These are phyloP conservation scores for Epichloe scottii DNA, from an alignment of 2,329 filamentous ascomycete species.

Conservation along the genomic window DNA sequence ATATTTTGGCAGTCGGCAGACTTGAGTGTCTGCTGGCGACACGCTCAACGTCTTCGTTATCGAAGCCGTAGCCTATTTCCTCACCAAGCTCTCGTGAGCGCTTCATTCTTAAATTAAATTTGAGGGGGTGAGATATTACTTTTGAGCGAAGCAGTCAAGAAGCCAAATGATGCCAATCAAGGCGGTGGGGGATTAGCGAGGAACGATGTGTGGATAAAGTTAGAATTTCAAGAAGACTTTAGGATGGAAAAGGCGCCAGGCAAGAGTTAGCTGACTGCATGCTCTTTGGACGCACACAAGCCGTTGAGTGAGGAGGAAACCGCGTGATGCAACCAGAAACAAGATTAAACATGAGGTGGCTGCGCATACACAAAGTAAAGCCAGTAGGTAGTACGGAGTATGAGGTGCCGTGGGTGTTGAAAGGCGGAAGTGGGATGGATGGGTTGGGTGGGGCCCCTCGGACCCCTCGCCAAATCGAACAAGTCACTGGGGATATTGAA, in stretches of 20 bases:
- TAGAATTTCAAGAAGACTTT: background rate
- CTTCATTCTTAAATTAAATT: constrained; percentile 35
- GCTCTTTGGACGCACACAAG: background rate
- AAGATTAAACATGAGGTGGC: background rate
- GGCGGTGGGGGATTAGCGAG: background rate
- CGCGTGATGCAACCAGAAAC: background rate
- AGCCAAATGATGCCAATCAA: background rate
- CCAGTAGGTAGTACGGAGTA: background rate
- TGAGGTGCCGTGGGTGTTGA: background rate
- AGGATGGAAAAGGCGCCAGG: background rate
- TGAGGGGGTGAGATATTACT: constrained; percentile 7
- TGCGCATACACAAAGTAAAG: background rate
- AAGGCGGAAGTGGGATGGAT: background rate
- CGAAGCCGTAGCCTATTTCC: constrained; percentile 22
- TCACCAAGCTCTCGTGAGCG: constrained; percentile 49
- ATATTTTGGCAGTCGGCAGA: constrained; percentile 37
- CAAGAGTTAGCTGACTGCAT: too few species aligned
- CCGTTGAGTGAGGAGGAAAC: background rate
- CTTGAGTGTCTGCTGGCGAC: constrained; percentile 6
- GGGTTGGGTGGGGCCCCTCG: background rate
- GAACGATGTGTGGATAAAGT: background rate
- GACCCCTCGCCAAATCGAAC: background rate
- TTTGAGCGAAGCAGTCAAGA: background rate
- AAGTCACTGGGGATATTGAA: too few species aligned
- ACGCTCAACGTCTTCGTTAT: constrained; percentile 6